Percentiles rank a stretch among this genome's conserved stretches.
These are phyloP conservation scores for Pyricularia sp. DNA, from an alignment of 2,329 filamentous ascomycete genomes.

Conservation along the genomic window DNA sequence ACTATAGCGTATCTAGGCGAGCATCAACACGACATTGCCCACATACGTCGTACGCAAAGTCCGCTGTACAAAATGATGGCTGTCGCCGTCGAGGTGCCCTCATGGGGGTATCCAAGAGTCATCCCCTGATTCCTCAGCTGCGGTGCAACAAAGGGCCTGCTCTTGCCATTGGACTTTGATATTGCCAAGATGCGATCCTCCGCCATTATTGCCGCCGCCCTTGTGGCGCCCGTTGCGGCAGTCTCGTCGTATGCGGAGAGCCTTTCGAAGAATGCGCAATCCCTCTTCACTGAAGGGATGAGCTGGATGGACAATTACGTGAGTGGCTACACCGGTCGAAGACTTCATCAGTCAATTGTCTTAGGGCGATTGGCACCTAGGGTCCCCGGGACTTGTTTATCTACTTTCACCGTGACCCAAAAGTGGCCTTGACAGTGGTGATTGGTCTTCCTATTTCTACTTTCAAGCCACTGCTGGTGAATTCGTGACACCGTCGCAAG, in stretches of 20 bases:
- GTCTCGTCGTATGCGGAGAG: neutral
- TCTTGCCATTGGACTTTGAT: neutral
- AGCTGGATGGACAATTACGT: constrained; percentile 1
- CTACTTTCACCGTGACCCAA: neutral
- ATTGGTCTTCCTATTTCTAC: neutral
- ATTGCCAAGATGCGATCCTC: neutral
- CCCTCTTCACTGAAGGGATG: constrained; percentile 2
- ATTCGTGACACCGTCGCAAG: neutral
- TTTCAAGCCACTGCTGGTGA: neutral
- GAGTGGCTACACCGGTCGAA: neutral
- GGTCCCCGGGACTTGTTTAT: neutral
- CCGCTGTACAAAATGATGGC: neutral
- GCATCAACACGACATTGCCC: neutral
- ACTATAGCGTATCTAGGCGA: neutral
- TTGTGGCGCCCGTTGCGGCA: neutral
- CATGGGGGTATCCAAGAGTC: neutral
- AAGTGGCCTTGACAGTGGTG: neutral
- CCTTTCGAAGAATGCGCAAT: neutral
- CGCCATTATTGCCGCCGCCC: neutral
- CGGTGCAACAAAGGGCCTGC: neutral
- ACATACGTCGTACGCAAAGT: neutral
- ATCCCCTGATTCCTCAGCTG: neutral
- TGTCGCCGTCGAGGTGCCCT: neutral
- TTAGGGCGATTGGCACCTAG: neutral
- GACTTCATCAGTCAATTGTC: neutral